Base-by-base conservation (phyloP, 2,329 filamentous ascomycete species). In the Camptophora hylomeconis region DNA sequence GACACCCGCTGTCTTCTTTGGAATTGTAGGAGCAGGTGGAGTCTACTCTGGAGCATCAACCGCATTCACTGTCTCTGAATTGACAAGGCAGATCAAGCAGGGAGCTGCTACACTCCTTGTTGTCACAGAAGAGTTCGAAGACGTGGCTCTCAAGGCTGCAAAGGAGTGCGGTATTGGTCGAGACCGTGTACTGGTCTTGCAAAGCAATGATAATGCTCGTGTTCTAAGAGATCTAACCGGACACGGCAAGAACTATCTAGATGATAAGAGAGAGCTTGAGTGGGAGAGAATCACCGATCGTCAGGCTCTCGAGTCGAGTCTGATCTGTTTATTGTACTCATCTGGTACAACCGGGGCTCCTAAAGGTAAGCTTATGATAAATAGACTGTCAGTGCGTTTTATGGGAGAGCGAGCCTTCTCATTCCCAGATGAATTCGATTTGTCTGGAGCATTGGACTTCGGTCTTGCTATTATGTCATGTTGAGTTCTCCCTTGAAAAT, bases 11-110 rank as follows among this genome's bases (percentile, higher is more conserved):
- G 36, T 71, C 2, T 68, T 70, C 41, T 74, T 61, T 38, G 65
- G 61, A 7, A 61, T 73, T 24, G 56, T 76, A 25, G 71, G 65
- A 3, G 68, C 69, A 2, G 69, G 65, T 1, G 72, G 69, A 10
- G 60, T 75, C 14, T 75, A 68, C 40, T 69, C 66, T 8, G 41
- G 40, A 3, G 41, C 41, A 6, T 39, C 35, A 21, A 38, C 35
- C 5, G 21, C 31, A 14, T 45, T 40, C 17, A 41, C 36, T 3
- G 13, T 18, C 5, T 14, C 23, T 2, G 41, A 45, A 12, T 42
- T 28, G 49, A 41, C 7, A 48, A 45, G 36, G 48, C 48, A 30
- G 36, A 36, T 18, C 30, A 46, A 15, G 44, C 40, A 42, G 12
- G 41, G 40, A 9, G 28, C 31, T 16, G 32, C 32, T 18, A 33